Conservation (phyloP, 306 rosid genomes). For the Lathyrus oleraceus region DNA sequence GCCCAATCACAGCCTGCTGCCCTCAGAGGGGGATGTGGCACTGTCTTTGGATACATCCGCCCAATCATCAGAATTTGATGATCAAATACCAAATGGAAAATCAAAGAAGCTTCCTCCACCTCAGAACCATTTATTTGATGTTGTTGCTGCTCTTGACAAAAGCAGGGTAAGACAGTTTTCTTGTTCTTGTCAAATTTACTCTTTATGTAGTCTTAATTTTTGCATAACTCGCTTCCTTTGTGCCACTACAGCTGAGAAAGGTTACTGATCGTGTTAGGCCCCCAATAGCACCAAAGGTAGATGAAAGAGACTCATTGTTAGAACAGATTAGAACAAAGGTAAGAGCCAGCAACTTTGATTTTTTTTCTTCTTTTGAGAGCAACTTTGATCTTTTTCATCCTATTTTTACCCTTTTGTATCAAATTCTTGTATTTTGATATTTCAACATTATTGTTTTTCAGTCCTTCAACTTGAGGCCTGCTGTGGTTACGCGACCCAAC, state of each 20-base stretch:
- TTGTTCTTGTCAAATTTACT: slow-evolving; percentile 31
- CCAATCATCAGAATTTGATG: slow-evolving; percentile 43
- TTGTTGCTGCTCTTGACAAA: slow-evolving; percentile 79
- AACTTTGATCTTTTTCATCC: slow-evolving; percentile 19
- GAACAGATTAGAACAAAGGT: slow-evolving; percentile 94
- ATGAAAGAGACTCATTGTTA: slow-evolving; percentile 77
- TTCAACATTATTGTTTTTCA: slow-evolving; percentile 27
- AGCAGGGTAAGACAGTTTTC: slow-evolving; percentile 70
- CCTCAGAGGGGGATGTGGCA: slow-evolving; percentile 49
- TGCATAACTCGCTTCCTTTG: slow-evolving; percentile 32
- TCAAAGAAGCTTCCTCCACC: slow-evolving; percentile 64
- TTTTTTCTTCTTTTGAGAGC: not conserved
- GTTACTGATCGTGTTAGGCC: slow-evolving; percentile 74
- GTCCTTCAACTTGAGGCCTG: slow-evolving; percentile 97
- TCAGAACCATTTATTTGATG: slow-evolving; percentile 70
- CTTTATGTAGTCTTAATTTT: slow-evolving; percentile 29
- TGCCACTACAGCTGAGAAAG: slow-evolving; percentile 78
- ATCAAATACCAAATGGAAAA: slow-evolving; percentile 50
- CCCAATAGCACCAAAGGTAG: slow-evolving; percentile 62
- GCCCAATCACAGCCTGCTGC: slow-evolving; percentile 38
- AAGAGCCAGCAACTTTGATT: slow-evolving; percentile 33
- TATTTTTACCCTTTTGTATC: slow-evolving; percentile 18
- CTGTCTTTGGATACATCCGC: slow-evolving; percentile 42
- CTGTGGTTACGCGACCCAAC: slow-evolving; percentile 58
- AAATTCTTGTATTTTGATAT: slow-evolving; percentile 10